Percentiles rank a stretch among this genome's conserved stretches.
These are phyloP conservation scores for Rosellinia necatrix DNA, from an alignment of 2,329 filamentous ascomycete genomes.

Conservation along the genomic window DNA sequence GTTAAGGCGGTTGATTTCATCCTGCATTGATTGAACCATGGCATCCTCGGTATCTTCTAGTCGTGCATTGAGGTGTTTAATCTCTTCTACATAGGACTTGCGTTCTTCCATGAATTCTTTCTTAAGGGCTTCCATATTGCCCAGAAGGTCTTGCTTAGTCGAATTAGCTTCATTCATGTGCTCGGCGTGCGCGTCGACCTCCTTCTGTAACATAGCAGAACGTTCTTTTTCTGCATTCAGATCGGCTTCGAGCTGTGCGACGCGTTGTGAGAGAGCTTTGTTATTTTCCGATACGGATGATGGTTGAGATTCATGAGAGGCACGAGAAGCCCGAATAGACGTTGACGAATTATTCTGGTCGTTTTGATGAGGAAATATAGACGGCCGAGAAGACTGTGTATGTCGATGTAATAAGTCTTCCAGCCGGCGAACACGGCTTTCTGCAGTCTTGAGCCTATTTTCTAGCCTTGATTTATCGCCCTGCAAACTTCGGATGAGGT, in stretches of 20 bases:
- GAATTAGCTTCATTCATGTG: constrained; percentile 85
- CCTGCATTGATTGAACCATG: constrained; percentile 73
- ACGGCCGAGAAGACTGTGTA: constrained; percentile 60
- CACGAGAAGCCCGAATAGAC: constrained; percentile 51
- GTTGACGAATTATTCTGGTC: constrained; percentile 56
- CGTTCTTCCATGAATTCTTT: constrained; percentile 86
- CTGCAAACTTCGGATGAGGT: constrained; percentile 75
- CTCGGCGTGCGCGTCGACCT: constrained; percentile 62
- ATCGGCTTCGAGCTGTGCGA: constrained; percentile 75
- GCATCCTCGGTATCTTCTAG: constrained; percentile 92
- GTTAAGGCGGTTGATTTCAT: constrained; percentile 69
- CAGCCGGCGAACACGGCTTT: constrained; percentile 86
- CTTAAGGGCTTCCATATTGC: constrained; percentile 92
- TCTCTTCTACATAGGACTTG: constrained; percentile 79
- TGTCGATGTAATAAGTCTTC: constrained; percentile 93
- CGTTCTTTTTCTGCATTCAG: constrained; percentile 74
- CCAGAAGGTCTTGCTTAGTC: constrained; percentile 90
- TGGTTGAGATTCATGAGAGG: constrained; percentile 49
- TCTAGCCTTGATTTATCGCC: constrained; percentile 80
- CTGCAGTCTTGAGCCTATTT: constrained; percentile 77
- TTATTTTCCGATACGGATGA: constrained; percentile 51
- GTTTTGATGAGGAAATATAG: constrained; percentile 59
- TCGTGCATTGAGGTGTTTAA: constrained; percentile 73
- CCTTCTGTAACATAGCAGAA: constrained; percentile 69
- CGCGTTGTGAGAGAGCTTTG: constrained; percentile 53